Evolutionary conservation across 257 asterid genomes (phyloP).

Genomic region (Nicotiana knightiana): DNA sequence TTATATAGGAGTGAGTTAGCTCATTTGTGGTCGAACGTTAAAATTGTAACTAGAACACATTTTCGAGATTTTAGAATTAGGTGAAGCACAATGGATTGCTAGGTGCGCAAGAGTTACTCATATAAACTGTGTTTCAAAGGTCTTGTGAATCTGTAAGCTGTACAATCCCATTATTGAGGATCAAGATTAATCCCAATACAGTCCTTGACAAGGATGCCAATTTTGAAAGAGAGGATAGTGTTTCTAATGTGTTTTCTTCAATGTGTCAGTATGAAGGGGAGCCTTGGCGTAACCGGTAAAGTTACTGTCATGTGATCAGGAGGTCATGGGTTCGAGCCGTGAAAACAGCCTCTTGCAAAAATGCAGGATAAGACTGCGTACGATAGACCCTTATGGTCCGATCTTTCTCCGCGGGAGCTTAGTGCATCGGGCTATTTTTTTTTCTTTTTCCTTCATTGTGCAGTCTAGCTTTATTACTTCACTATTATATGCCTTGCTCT

Average conservation of each 20-base stretch:
- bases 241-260: not conserved
- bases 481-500: not conserved
- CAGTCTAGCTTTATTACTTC: not conserved
- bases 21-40: not conserved
- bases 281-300: too few relatives aligned
- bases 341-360: too few relatives aligned
- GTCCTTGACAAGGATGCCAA: not conserved
- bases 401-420: too few relatives aligned
- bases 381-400: too few relatives aligned
- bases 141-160: not conserved
- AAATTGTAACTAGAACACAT: not conserved
- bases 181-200: not conserved
- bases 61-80: not conserved
- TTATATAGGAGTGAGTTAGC: not conserved
- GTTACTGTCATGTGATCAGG: too few relatives aligned
- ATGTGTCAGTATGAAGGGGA: too few relatives aligned
- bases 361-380: too few relatives aligned
- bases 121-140: not conserved
- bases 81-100: not conserved
- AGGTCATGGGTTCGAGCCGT: too few relatives aligned
- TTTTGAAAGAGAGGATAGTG: not conserved
- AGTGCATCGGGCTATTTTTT: too few relatives aligned
- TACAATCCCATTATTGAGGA: not conserved
- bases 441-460: not conserved
- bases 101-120: not conserved